Evolutionary conservation across 2,329 filamentous ascomycete genomes (phyloP).

Genomic region (Fusarium begoniae): DNA sequence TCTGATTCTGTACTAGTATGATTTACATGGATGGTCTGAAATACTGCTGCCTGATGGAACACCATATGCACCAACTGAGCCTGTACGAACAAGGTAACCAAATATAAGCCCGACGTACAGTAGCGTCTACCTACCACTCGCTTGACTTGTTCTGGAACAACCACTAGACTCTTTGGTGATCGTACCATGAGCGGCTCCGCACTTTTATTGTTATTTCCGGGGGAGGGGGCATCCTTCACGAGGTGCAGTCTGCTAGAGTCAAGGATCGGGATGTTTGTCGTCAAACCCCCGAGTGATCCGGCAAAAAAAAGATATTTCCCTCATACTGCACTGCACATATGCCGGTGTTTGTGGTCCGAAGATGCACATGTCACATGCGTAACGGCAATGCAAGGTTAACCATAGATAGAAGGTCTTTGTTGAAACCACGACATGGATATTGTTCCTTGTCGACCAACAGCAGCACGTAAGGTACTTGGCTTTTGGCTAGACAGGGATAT

Average conservation of each 20-base stretch:
- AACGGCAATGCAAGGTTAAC: constrained; percentile 5
- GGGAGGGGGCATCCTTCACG: not conserved
- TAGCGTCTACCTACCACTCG: not conserved
- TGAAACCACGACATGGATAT: constrained; percentile 3
- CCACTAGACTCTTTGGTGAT: not conserved
- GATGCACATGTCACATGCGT: constrained; percentile 10
- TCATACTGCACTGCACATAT: not conserved
- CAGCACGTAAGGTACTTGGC: constrained; percentile 11
- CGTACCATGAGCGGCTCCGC: constrained; percentile 24
- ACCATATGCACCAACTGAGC: not conserved
- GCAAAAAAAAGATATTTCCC: not conserved
- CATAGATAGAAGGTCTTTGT: constrained; percentile 25
- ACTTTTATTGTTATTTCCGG: constrained; percentile 17
- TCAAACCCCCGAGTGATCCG: constrained; percentile 9
- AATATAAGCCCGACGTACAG: constrained; percentile 19
- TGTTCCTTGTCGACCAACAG: not conserved
- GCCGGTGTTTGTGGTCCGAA: constrained; percentile 2
- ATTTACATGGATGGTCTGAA: constrained; percentile 5
- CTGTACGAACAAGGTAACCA: not conserved
- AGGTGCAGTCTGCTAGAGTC: not conserved
- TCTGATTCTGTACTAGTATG: constrained; percentile 20
- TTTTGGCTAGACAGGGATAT: constrained; percentile 17
- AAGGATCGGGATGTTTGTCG: constrained; percentile 6
- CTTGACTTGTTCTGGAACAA: not conserved
- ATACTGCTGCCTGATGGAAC: constrained; percentile 31